Percentiles rank a stretch among this genome's conserved stretches.
These are phyloP conservation scores for Ophiosphaerella korrae DNA, from an alignment of 2,329 filamentous ascomycete genomes.

Conservation along the genomic window DNA sequence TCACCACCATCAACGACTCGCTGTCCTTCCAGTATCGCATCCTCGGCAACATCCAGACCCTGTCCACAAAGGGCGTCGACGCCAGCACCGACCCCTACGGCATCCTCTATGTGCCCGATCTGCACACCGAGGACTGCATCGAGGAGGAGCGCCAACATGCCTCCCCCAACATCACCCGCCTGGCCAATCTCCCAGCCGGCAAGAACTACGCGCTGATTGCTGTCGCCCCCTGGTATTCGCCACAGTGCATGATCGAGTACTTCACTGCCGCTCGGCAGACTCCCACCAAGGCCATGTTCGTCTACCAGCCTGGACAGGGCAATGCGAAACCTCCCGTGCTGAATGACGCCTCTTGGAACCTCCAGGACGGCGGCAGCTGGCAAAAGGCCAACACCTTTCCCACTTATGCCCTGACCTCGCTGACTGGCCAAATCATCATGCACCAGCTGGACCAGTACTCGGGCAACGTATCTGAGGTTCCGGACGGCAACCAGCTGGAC, in stretches of 20 bases:
- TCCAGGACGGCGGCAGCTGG: slow-evolving; percentile 75
- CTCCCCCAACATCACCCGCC: slow-evolving; percentile 75
- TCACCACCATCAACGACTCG: slow-evolving; percentile 34
- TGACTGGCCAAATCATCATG: slow-evolving; percentile 71
- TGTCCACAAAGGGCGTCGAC: slow-evolving; percentile 70
- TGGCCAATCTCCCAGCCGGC: slow-evolving; percentile 66
- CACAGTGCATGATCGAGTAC: slow-evolving; percentile 74
- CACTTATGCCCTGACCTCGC: slow-evolving; percentile 78
- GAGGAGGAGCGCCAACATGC: slow-evolving; percentile 68
- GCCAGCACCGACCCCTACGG: slow-evolving; percentile 71
- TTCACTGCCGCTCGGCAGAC: slow-evolving; percentile 67
- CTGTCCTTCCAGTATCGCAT: slow-evolving; percentile 47
- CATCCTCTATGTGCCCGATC: slow-evolving; percentile 82
- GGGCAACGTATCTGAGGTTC: slow-evolving; percentile 66
- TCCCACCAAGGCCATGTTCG: slow-evolving; percentile 61
- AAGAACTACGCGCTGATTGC: slow-evolving; percentile 75
- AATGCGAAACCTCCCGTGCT: slow-evolving; percentile 68
- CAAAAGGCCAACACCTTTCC: slow-evolving; percentile 73
- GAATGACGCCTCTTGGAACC: slow-evolving; percentile 70
- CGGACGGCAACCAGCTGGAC: slow-evolving; percentile 46
- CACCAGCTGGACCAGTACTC: slow-evolving; percentile 75
- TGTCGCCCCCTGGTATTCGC: slow-evolving; percentile 83
- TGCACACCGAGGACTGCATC: slow-evolving; percentile 67
- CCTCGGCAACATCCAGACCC: slow-evolving; percentile 69
- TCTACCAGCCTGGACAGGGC: slow-evolving; percentile 56